Conservation (phyloP, 108 stramenopile species). For the Discostella stelligeroides region DNA sequence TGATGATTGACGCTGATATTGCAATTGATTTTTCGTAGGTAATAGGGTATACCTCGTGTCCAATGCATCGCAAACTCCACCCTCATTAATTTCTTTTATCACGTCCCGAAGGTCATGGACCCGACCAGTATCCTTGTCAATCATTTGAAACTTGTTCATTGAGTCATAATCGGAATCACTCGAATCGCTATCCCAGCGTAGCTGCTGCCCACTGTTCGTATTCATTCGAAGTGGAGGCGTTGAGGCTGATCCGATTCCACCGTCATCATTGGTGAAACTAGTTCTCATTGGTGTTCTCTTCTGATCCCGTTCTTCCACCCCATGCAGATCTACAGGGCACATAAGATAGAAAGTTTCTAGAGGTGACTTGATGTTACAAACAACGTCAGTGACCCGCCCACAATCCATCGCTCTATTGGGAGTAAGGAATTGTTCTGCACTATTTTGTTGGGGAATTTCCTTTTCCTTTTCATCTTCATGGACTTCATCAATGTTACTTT, state of each 20-base stretch:
- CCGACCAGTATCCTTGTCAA: slow-evolving; percentile 40
- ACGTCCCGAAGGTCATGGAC: slow-evolving; percentile 37
- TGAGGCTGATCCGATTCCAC: background rate
- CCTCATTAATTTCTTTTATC: slow-evolving; percentile 40
- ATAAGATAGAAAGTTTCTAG: slow-evolving; percentile 36
- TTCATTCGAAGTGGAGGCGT: too few species aligned
- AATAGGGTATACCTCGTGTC: slow-evolving; percentile 38
- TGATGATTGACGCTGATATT: slow-evolving; percentile 14
- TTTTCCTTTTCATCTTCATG: background rate
- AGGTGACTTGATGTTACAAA: slow-evolving; percentile 23
- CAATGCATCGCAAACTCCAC: slow-evolving; percentile 24
- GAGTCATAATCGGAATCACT: slow-evolving; percentile 23
- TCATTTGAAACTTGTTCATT: slow-evolving; percentile 17
- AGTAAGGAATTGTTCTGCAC: background rate
- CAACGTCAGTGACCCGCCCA: background rate
- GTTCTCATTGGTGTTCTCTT: slow-evolving; percentile 1
- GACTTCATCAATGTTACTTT: too few species aligned
- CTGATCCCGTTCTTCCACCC: slow-evolving; percentile 1
- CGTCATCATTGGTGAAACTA: background rate
- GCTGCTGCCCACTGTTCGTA: background rate
- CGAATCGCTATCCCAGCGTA: slow-evolving; percentile 1
- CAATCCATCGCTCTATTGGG: slow-evolving; percentile 1
- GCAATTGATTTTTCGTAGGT: slow-evolving; percentile 20
- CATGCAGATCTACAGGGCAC: slow-evolving; percentile 5
- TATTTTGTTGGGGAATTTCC: background rate